A percentile compares a stretch with the other conserved stretches of the same genome.
These are phyloP conservation scores for Syncephalastrum sp. DNA, from an alignment of 371 early-diverging fungal species.

Conservation along the genomic window DNA sequence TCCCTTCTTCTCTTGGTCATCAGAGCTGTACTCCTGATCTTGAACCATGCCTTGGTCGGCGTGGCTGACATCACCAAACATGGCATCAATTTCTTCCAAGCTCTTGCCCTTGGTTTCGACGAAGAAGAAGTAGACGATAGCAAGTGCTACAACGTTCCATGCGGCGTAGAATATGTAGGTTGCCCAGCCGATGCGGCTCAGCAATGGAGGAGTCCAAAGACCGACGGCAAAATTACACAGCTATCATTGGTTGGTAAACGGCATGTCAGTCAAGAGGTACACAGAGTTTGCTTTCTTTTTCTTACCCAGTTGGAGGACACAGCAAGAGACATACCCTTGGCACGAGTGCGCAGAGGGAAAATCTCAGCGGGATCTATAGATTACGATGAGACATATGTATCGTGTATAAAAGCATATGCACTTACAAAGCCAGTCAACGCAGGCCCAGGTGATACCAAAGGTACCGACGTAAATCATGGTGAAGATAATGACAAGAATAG, in stretches of 20 bases:
- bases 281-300: background rate
- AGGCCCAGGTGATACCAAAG: conserved; percentile 40
- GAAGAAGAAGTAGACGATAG: conserved; percentile 30
- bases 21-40: background rate
- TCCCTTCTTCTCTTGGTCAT: conserved; percentile 2
- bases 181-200: conserved; percentile 57
- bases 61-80: conserved; percentile 34
- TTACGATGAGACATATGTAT: conserved; percentile 26
- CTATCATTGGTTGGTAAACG: conserved; percentile 2
- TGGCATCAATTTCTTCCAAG: conserved; percentile 50
- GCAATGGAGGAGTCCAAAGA: conserved; percentile 35
- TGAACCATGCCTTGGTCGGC: conserved; percentile 2
- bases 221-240: conserved; percentile 43
- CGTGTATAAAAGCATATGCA: conserved; percentile 4
- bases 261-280: background rate
- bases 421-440: conserved; percentile 41
- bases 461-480: conserved; percentile 37
- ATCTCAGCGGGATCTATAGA: conserved; percentile 60
- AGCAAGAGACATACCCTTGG: conserved; percentile 40
- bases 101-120: conserved; percentile 53
- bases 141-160: conserved; percentile 30
- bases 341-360: conserved; percentile 44
- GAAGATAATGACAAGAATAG: conserved; percentile 34
- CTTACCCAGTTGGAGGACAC: conserved; percentile 61
- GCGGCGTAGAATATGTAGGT: conserved; percentile 54